These are phyloP conservation scores for Pezicula radicicola DNA, from an alignment of 2,329 filamentous ascomycete species.

Conservation along the genomic window DNA sequence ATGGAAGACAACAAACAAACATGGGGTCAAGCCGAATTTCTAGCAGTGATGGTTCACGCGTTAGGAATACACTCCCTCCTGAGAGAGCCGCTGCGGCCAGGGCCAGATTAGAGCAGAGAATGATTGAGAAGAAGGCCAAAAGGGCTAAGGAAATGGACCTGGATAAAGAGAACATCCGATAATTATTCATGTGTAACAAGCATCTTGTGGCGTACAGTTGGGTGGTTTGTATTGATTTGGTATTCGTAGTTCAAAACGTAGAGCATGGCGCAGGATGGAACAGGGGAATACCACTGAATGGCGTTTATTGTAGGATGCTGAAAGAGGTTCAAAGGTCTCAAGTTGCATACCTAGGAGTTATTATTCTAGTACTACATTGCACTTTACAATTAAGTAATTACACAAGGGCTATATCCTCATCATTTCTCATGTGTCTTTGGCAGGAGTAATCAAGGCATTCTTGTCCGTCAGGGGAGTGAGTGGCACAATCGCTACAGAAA, in stretches of 20 bases:
- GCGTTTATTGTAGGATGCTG: too few relatives aligned
- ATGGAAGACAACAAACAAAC: constrained; percentile 2
- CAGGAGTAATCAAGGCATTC: too few relatives aligned
- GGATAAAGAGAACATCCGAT: constrained; percentile 22
- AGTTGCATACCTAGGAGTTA: too few relatives aligned
- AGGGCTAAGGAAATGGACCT: constrained; percentile 10
- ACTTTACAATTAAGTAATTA: too few relatives aligned
- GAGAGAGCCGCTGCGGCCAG: constrained; percentile 30
- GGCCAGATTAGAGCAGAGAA: constrained; percentile 28
- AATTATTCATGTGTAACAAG: not conserved
- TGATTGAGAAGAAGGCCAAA: constrained; percentile 21
- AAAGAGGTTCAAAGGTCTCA: too few relatives aligned
- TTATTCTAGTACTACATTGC: too few relatives aligned
- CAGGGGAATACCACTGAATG: too few relatives aligned
- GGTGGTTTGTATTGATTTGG: not conserved
- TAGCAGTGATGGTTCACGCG: constrained; percentile 15
- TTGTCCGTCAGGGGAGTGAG: too few relatives aligned
- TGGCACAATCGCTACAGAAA: too few relatives aligned
- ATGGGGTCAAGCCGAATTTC: constrained; percentile 15
- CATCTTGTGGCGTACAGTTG: not conserved
- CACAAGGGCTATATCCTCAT: too few relatives aligned
- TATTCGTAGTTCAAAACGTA: not conserved
- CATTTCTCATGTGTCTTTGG: too few relatives aligned
- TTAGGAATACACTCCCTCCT: constrained; percentile 22
- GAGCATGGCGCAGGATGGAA: not conserved